Evolutionary conservation across 768 basidiomycete genomes (phyloP), one percentile per base, ranked within the genome.

Genomic region (Royoungia palumana): DNA sequence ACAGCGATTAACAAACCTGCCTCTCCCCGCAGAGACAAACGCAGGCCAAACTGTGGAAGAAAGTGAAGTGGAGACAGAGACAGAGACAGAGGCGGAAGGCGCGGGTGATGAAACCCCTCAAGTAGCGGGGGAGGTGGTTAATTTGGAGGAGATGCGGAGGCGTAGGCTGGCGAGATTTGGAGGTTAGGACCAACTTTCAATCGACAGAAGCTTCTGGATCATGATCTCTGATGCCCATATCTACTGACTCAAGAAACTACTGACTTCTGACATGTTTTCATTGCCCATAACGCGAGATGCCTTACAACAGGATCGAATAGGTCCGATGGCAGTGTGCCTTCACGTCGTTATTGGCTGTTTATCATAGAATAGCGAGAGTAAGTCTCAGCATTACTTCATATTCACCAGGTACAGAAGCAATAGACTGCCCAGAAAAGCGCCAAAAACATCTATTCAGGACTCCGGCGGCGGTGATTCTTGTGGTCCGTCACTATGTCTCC

Each of bases 81-180:
- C 73, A 2, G 62, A 69, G 32, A 50, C 68, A 3, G 75, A 75
- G 25, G 39, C 47, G 17, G 60, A 62, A 51, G 53, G 43, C 19
- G 22, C 37, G 16, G 32, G 34, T 8, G 21, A 34, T 22, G 35
- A 44, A 39, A 17, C 35, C 2, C 4, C 60, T 19, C 56, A 54
- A 25, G 49, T 38, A 21, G 48, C 59, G 35, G 57, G 60, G 35
- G 74, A 73, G 48, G 61, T 71, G 39, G 72, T 77, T 9, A 78
- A 71, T 53, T 56, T 86, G 28, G 88, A 89, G 46, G 85, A 86
- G 58, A 77, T 90, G 50, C 75, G 87, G 35, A 72, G 73, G 60
- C 76, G 79, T 60, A 70, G 87, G 41, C 63, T 85, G 47, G 85
- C 81, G 6, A 75, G 75, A 52, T 90, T 90, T 65, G 85, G 80